Conservation (phyloP, 2,329 filamentous ascomycete genomes). For the Alternaria postmessia region DNA sequence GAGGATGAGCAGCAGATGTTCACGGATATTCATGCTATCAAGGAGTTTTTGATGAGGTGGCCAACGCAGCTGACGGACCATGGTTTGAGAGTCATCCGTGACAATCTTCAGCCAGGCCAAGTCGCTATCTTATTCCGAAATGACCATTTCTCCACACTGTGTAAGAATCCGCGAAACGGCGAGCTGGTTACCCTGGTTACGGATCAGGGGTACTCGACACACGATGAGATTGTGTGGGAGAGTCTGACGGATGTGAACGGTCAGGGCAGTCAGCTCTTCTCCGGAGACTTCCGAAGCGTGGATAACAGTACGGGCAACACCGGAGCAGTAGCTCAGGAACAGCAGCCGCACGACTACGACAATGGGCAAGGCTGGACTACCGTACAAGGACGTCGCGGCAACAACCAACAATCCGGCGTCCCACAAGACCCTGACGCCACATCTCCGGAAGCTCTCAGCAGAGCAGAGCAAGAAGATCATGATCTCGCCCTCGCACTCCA, state of each 20-base stretch:
- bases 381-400: constrained; percentile 53
- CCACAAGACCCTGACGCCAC: constrained; percentile 28
- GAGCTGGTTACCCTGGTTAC: constrained; percentile 87
- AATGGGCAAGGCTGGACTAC: constrained; percentile 64
- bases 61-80: constrained; percentile 87
- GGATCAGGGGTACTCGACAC: constrained; percentile 85
- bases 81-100: constrained; percentile 77
- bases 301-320: constrained; percentile 60
- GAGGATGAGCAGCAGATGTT: constrained; percentile 79
- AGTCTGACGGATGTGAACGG: constrained; percentile 89
- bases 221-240: constrained; percentile 96
- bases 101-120: constrained; percentile 75
- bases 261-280: constrained; percentile 81
- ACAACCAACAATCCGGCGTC: constrained; percentile 31
- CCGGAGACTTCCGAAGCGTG: constrained; percentile 89
- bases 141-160: constrained; percentile 94
- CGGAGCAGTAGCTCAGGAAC: constrained; percentile 33
- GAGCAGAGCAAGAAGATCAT: constrained; percentile 79
- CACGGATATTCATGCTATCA: constrained; percentile 84
- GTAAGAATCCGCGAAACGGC: constrained; percentile 81
- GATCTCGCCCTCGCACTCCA: constrained; percentile 89
- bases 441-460: constrained; percentile 47
- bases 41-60: constrained; percentile 78
- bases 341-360: constrained; percentile 35
- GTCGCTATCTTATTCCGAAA: constrained; percentile 95